Conservation (phyloP, 2,329 filamentous ascomycete genomes). For the Penicillium sp. region DNA sequence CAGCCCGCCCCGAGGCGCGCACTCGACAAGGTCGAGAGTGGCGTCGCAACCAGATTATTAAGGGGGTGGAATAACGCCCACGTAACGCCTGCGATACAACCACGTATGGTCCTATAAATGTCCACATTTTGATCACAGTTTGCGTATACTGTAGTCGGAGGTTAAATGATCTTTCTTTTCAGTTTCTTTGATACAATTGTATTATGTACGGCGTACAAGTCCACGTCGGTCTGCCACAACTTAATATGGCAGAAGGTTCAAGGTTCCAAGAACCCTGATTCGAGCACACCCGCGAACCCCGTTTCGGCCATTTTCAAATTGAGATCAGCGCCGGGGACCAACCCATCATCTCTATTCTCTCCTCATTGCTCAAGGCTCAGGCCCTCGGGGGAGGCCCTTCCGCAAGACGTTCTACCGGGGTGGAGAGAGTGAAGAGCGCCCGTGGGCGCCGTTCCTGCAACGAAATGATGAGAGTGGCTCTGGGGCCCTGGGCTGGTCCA, state of each 20-base stretch:
- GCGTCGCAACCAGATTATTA: conserved; percentile 14
- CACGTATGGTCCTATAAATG: not conserved
- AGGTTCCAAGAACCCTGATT: not conserved
- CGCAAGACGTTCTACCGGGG: not conserved
- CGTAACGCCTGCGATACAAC: not conserved
- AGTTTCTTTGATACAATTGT: too few relatives aligned
- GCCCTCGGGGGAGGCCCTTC: not conserved
- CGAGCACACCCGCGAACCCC: not conserved
- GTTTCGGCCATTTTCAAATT: conserved; percentile 4
- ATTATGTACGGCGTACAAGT: not conserved
- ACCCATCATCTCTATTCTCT: not conserved
- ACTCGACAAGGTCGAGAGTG: not conserved
- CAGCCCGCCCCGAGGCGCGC: not conserved
- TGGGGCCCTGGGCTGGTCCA: too few relatives aligned
- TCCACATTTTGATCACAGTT: not conserved
- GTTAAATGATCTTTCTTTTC: too few relatives aligned
- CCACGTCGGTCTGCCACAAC: too few relatives aligned
- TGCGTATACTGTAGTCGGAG: not conserved
- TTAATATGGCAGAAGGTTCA: not conserved
- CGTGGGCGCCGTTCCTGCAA: not conserved
- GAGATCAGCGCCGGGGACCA: conserved; percentile 10
- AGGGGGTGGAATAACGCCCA: conserved; percentile 1
- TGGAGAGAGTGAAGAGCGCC: not conserved
- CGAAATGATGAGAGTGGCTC: too few relatives aligned
- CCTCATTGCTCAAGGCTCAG: too few relatives aligned